Evolutionary conservation across 2,329 filamentous ascomycete species (phyloP).

Genomic region (Colletotrichum camelliae): DNA sequence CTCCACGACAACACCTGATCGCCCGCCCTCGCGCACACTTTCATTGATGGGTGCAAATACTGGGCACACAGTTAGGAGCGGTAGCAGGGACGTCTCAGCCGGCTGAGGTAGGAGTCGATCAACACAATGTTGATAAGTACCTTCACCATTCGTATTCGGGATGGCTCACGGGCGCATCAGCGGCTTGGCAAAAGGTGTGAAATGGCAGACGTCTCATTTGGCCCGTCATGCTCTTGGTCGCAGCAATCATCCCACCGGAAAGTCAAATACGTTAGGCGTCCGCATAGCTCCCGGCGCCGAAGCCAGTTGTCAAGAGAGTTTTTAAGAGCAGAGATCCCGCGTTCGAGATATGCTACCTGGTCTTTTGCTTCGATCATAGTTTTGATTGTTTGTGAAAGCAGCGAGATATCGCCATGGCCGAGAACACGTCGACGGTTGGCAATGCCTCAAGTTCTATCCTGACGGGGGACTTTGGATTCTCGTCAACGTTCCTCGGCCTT

Average conservation of each 20-base stretch:
- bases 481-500: background rate
- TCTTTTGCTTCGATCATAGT: background rate
- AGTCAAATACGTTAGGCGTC: background rate
- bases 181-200: background rate
- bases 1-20: background rate
- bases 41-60: background rate
- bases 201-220: background rate
- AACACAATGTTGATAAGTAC: background rate
- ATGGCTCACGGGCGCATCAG: background rate
- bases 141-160: background rate
- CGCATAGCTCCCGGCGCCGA: background rate
- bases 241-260: background rate
- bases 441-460: background rate
- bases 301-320: background rate
- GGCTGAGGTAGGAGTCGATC: background rate
- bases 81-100: background rate
- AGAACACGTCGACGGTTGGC: background rate
- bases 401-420: background rate
- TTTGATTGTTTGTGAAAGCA: background rate
- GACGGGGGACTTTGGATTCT: background rate
- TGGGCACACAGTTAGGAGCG: background rate
- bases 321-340: background rate
- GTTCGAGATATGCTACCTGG: background rate
- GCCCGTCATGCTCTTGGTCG: background rate
- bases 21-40: background rate